phyloP scores from a whole-genome alignment of 495 filamentous ascomycete genomes.

The Trichocladium antarcticum region DNA sequence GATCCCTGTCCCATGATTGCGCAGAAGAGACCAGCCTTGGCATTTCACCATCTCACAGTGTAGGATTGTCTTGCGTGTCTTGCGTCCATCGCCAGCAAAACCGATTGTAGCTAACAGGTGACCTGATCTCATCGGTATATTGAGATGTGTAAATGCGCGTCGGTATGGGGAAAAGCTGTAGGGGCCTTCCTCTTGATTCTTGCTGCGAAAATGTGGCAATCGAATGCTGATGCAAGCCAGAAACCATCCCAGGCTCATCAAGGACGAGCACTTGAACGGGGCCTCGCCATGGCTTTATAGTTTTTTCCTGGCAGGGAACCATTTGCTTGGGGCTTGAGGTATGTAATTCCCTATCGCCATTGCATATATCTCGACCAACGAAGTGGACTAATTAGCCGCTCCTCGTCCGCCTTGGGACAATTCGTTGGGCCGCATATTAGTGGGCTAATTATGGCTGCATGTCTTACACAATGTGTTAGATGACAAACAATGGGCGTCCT shows the following conservation, averaged over 20 bases:
- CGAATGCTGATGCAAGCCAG: neutral
- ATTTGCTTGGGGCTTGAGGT: no score
- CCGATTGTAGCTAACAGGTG: no score
- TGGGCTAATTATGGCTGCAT: slow-evolving; percentile 23
- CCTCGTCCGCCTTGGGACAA: slow-evolving; percentile 10
- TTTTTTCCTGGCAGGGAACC: no score
- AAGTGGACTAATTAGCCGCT: slow-evolving; percentile 28
- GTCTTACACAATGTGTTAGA: neutral
- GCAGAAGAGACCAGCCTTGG: slow-evolving; percentile 5
- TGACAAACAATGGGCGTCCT: slow-evolving; percentile 2
- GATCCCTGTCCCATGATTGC: slow-evolving; percentile 4
- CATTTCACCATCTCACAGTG: neutral
- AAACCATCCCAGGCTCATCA: neutral
- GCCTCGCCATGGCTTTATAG: slow-evolving; percentile 4
- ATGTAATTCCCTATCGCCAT: neutral
- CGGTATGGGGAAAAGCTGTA: no score
- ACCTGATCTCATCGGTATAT: no score
- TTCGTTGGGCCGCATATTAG: slow-evolving; percentile 4
- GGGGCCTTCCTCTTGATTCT: no score
- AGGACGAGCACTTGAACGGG: neutral
- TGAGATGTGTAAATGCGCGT: no score
- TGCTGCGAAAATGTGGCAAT: no score
- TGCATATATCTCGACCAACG: neutral
- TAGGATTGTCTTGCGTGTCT: neutral
- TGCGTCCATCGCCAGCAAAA: no score